A percentile compares a stretch with the other conserved stretches of the same genome.
phyloP scores from a whole-genome alignment of 2,329 filamentous ascomycete species.

The Paraphoma chrysanthemicola region DNA sequence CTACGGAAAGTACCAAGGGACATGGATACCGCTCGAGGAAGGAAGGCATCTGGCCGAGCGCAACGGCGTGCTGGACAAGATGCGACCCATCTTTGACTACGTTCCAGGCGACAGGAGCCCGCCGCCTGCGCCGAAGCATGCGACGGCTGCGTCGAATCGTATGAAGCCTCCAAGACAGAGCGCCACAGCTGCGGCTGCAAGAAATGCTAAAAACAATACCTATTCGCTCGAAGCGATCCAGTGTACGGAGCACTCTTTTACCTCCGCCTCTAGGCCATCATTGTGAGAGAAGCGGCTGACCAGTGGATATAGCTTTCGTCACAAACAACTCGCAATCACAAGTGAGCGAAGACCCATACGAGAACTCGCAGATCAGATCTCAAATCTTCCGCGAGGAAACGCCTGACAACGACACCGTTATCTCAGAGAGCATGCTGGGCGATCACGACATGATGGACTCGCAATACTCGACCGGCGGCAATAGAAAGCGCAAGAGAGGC shows the following conservation, averaged over 20 bases:
- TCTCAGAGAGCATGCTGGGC: constrained; percentile 82
- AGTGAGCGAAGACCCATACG: constrained; percentile 66
- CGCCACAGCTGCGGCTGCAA: constrained; percentile 59
- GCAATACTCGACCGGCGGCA: constrained; percentile 60
- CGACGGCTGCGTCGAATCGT: constrained; percentile 72
- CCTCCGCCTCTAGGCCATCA: background rate
- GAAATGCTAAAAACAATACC: constrained; percentile 34
- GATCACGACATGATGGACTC: constrained; percentile 81
- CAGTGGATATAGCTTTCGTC: constrained; percentile 21
- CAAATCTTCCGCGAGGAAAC: constrained; percentile 76
- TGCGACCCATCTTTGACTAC: constrained; percentile 89
- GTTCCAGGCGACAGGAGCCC: constrained; percentile 84
- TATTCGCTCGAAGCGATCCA: constrained; percentile 40
- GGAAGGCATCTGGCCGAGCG: constrained; percentile 83
- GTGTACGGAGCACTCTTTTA: constrained; percentile 27
- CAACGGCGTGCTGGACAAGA: constrained; percentile 83
- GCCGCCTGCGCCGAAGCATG: constrained; percentile 91
- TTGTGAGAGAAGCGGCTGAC: constrained; percentile 5
- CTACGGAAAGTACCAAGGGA: constrained; percentile 98
- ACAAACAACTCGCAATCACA: constrained; percentile 43
- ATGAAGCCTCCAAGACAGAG: constrained; percentile 77
- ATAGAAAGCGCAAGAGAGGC: constrained; percentile 79
- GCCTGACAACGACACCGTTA: constrained; percentile 81
- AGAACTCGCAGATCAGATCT: constrained; percentile 66
- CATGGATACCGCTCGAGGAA: constrained; percentile 89